These are phyloP conservation scores for Aspergillus coremiiformis DNA, from an alignment of 495 filamentous ascomycete species.

Conservation along the genomic window DNA sequence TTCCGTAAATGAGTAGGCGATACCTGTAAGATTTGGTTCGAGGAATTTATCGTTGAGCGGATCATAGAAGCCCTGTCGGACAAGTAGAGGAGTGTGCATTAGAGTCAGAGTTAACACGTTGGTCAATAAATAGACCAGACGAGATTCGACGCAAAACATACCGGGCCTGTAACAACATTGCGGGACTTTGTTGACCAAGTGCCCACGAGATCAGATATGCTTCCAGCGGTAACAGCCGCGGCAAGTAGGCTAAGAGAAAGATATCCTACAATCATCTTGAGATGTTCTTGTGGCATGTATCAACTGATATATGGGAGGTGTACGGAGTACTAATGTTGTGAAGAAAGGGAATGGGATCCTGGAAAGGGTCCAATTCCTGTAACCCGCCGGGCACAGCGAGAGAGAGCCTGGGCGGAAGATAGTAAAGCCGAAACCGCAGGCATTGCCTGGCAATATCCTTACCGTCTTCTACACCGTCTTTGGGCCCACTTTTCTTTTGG, in stretches of 20 bases:
- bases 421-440: no score
- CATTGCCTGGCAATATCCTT: no score
- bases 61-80: conserved; percentile 68
- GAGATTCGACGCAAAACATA: conserved; percentile 26
- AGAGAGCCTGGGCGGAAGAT: no score
- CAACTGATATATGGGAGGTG: neutral
- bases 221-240: conserved; percentile 26
- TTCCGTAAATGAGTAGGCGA: conserved; percentile 71
- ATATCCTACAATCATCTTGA: conserved; percentile 13
- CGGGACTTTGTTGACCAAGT: conserved; percentile 75
- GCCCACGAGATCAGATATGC: conserved; percentile 49
- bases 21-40: conserved; percentile 65
- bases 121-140: neutral
- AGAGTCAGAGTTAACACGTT: neutral
- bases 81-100: neutral
- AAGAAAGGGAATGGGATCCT: neutral
- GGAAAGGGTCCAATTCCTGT: neutral
- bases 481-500: no score
- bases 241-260: conserved; percentile 14
- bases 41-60: conserved; percentile 59
- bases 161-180: conserved; percentile 65
- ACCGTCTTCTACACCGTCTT: no score
- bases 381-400: no score
- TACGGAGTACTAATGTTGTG: neutral
- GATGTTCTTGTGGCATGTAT: neutral